Evolutionary conservation across 176 grass and related monocot genomes (phyloP), one percentile per base, ranked within the genome.

Genomic region (Hordeum marinum): DNA sequence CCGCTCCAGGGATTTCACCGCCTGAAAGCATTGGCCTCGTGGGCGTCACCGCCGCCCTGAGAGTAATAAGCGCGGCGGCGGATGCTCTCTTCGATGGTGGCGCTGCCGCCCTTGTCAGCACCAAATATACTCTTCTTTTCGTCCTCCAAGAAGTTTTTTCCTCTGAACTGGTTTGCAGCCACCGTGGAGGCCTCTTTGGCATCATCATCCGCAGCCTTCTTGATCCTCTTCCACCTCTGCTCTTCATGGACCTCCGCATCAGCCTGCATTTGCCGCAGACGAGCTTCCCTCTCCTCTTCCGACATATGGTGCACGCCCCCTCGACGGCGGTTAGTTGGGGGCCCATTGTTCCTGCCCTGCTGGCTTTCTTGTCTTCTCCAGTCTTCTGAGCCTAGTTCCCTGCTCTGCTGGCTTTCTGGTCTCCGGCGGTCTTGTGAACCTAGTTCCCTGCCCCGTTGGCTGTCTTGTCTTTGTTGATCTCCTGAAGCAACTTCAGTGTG

Each of bases 21-120:
- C 88, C 88, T 88, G 40, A 98, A 98, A 11, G 96, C 93, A 86
- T 98, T 98, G 77, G 77, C 80, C 76, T 98, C 96, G 1, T 88
- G 85, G 7, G 86, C 96, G 82, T 92, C 87, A 9, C 71, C 83
- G 1, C 95, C 87, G 23, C 92, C 95, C 80, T 98, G 93, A 1
- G 93, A 96, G 54, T 94, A 98, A 80, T 90, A 95, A 4, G 96
- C 91, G 4, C 93, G 90, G 64, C 96, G 89, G 10, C 96, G 82
- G 42, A 98, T 90, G 86, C 96, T 98, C 84, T 99, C 96, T 80
- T 99, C 96, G 18, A 99, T 96, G 1, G 96, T 99, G 46, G 89
- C 54, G 18, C 96, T 94, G 27, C 93, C 91, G 4, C 93, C 96
- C 70, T 92, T 95, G 32, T 98, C 86, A 2, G 96, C 82, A 24